Conservation (phyloP, 2,329 filamentous ascomycete species). For the Diaporthe citriasiana region DNA sequence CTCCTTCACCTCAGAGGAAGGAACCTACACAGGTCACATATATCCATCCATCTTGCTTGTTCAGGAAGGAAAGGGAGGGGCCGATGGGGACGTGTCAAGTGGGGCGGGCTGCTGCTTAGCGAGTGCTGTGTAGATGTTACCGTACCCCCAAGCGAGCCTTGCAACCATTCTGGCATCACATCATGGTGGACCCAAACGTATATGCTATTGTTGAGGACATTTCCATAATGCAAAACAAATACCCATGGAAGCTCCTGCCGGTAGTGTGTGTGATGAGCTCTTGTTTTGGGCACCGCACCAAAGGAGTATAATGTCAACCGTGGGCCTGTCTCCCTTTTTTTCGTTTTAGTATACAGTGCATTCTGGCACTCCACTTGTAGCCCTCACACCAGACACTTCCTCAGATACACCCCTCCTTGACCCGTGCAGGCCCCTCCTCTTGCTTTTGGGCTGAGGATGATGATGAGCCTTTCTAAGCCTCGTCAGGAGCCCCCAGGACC, state of each 20-base stretch:
- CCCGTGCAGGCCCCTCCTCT: background rate
- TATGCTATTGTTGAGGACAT: background rate
- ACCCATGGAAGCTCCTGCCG: background rate
- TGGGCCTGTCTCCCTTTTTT: background rate
- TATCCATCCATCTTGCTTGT: too few relatives aligned
- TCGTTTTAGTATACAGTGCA: slow-evolving; percentile 1
- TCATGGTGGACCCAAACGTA: too few relatives aligned
- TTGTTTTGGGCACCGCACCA: background rate
- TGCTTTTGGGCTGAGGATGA: slow-evolving; percentile 42
- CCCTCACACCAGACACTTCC: background rate
- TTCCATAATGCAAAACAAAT: background rate
- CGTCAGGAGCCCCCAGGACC: slow-evolving; percentile 72
- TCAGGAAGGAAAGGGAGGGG: background rate
- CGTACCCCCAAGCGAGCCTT: too few relatives aligned
- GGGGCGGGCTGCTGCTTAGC: background rate
- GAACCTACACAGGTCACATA: background rate
- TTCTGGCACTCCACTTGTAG: background rate
- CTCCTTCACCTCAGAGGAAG: background rate
- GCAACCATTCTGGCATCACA: background rate
- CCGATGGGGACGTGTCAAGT: background rate
- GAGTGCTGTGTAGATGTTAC: too few relatives aligned
- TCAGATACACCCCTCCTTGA: background rate
- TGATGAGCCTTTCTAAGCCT: slow-evolving; percentile 44
- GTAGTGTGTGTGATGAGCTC: background rate
- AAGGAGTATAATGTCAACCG: background rate